phyloP scores from a whole-genome alignment of 371 early-diverging fungal species.

The Lichtheimia ornata region DNA sequence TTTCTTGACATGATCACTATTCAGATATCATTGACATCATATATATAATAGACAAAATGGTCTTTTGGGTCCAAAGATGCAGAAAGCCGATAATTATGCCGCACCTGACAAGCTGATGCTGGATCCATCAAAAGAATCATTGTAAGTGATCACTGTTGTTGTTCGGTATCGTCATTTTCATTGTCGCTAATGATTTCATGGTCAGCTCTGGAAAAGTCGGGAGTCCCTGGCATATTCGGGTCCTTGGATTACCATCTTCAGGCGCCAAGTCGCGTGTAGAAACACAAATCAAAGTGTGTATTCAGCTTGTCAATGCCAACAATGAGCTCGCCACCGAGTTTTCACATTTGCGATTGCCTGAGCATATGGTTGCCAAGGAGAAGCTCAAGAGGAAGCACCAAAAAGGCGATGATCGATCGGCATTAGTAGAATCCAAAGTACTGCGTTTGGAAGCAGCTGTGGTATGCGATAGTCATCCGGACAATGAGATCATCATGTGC shows the following conservation, averaged over 20 bases:
- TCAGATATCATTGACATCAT: not conserved
- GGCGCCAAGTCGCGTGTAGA: slow-evolving; percentile 84
- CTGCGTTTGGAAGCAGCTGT: slow-evolving; percentile 67
- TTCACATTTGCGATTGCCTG: slow-evolving; percentile 74
- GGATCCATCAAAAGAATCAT: slow-evolving; percentile 22
- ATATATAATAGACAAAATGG: slow-evolving; percentile 34
- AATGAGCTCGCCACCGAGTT: slow-evolving; percentile 69
- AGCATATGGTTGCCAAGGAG: slow-evolving; percentile 69
- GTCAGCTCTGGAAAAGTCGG: slow-evolving; percentile 22
- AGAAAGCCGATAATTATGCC: slow-evolving; percentile 21
- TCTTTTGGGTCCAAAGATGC: slow-evolving; percentile 31
- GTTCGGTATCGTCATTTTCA: not conserved
- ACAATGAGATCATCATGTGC: slow-evolving; percentile 72
- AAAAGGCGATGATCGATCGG: slow-evolving; percentile 36
- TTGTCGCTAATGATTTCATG: not conserved
- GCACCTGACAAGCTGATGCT: slow-evolving; percentile 31
- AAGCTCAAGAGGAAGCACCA: slow-evolving; percentile 51
- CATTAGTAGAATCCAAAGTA: slow-evolving; percentile 35
- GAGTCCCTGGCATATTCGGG: slow-evolving; percentile 50
- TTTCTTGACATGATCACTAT: not conserved
- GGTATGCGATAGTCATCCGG: slow-evolving; percentile 73
- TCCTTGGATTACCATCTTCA: slow-evolving; percentile 69
- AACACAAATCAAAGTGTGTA: slow-evolving; percentile 80
- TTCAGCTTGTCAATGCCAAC: slow-evolving; percentile 62
- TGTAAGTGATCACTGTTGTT: not conserved